Evolutionary conservation across 2,329 filamentous ascomycete species (phyloP).

Genomic region (Anthostomella pinea): DNA sequence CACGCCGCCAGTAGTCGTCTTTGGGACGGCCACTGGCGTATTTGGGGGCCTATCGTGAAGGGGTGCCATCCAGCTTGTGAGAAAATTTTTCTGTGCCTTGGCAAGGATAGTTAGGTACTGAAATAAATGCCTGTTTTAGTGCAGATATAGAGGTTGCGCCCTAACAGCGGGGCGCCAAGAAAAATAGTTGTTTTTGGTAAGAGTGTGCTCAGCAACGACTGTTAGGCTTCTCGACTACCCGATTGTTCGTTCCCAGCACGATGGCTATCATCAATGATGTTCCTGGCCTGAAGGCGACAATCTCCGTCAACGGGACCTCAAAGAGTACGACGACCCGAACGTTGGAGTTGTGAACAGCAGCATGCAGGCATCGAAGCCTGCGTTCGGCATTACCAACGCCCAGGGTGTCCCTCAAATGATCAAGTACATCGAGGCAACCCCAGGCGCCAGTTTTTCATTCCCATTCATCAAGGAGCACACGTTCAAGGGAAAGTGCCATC

Average conservation of each 20-base stretch:
- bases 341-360: neutral
- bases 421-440: slow-evolving; percentile 9
- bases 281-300: slow-evolving; percentile 5
- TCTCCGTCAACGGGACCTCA: slow-evolving; percentile 1
- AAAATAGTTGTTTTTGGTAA: too few relatives aligned
- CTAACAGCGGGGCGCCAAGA: too few relatives aligned
- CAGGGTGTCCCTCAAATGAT: slow-evolving; percentile 3
- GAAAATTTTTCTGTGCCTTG: too few relatives aligned
- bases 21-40: too few relatives aligned
- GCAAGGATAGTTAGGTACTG: too few relatives aligned
- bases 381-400: neutral
- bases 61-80: too few relatives aligned
- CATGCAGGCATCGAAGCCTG: neutral
- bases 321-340: slow-evolving; percentile 8
- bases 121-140: too few relatives aligned
- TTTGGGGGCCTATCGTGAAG: too few relatives aligned
- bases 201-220: too few relatives aligned
- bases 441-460: neutral
- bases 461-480: neutral
- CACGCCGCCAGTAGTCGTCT: too few relatives aligned
- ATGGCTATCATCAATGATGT: slow-evolving; percentile 6
- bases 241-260: neutral
- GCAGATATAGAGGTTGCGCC: too few relatives aligned
- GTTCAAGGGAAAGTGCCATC: neutral
- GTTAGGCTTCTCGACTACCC: neutral